phyloP scores from a whole-genome alignment of 139 green algal genomes.

The Micromonas commoda region DNA sequence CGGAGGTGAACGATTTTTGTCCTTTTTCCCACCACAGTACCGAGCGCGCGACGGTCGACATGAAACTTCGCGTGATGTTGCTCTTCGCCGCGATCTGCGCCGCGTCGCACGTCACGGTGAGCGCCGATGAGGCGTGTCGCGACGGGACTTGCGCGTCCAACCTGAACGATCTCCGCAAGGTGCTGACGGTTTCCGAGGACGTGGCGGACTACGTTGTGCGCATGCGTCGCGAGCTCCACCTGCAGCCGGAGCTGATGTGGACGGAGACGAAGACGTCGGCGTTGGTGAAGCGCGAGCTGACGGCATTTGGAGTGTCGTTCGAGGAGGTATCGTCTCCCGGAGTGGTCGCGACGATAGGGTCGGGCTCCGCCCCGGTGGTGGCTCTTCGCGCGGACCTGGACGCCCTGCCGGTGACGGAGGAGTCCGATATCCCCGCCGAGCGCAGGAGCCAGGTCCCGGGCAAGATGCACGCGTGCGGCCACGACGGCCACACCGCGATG shows the following conservation, averaged over 20 bases:
- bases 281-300: constrained; percentile 50
- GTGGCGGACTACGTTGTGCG: not conserved
- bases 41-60: too few species aligned
- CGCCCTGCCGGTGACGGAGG: constrained; percentile 68
- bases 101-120: too few species aligned
- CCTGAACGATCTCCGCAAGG: not conserved
- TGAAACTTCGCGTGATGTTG: too few species aligned
- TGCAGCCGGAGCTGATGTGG: constrained; percentile 58
- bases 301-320: constrained; percentile 58
- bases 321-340: constrained; percentile 61
- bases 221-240: constrained; percentile 46
- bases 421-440: constrained; percentile 18
- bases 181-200: not conserved
- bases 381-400: constrained; percentile 83
- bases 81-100: too few species aligned
- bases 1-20: not conserved
- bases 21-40: too few species aligned
- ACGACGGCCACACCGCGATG: constrained; percentile 81
- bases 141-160: too few species aligned
- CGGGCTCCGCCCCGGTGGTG: constrained; percentile 49
- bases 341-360: constrained; percentile 64
- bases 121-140: too few species aligned
- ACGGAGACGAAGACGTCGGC: constrained; percentile 62
- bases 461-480: constrained; percentile 83
- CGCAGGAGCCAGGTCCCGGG: constrained; percentile 22